Conservation (phyloP, 352 stramenopile species). For the Globisporangium spiculum region DNA sequence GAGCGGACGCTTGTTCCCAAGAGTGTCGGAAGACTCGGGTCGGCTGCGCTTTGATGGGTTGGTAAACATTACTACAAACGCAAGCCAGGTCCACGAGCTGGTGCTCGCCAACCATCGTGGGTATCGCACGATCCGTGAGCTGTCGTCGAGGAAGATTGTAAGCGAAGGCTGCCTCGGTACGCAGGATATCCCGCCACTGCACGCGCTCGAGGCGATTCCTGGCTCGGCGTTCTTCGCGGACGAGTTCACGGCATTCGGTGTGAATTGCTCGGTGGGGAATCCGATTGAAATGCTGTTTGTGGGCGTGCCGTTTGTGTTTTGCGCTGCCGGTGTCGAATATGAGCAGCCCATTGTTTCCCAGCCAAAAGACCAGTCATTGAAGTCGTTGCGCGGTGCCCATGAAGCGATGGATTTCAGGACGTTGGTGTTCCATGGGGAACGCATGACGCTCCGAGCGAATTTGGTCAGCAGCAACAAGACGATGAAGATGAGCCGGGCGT, state of each 20-base stretch:
- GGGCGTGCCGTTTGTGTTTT: slow-evolving; percentile 29
- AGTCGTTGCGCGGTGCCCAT: background rate
- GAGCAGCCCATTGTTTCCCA: background rate
- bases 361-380: background rate
- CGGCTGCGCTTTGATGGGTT: slow-evolving; percentile 39
- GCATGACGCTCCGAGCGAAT: background rate
- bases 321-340: slow-evolving; percentile 20
- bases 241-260: slow-evolving; percentile 25
- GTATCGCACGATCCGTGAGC: slow-evolving; percentile 17
- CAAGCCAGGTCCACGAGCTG: slow-evolving; percentile 23
- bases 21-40: slow-evolving; percentile 33
- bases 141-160: background rate
- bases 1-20: slow-evolving; percentile 24
- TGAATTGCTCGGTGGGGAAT: slow-evolving; percentile 21
- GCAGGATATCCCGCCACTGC: slow-evolving; percentile 36
- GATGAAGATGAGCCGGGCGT: background rate
- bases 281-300: slow-evolving; percentile 39
- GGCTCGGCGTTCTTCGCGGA: slow-evolving; percentile 28
- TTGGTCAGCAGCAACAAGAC: background rate
- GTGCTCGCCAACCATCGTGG: slow-evolving; percentile 42
- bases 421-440: slow-evolving; percentile 2
- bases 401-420: background rate
- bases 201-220: slow-evolving; percentile 30
- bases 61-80: slow-evolving; percentile 24
- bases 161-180: slow-evolving; percentile 27